These are phyloP conservation scores for Phaeodactylum tricornutum DNA, from an alignment of 108 stramenopile species.

Conservation along the genomic window DNA sequence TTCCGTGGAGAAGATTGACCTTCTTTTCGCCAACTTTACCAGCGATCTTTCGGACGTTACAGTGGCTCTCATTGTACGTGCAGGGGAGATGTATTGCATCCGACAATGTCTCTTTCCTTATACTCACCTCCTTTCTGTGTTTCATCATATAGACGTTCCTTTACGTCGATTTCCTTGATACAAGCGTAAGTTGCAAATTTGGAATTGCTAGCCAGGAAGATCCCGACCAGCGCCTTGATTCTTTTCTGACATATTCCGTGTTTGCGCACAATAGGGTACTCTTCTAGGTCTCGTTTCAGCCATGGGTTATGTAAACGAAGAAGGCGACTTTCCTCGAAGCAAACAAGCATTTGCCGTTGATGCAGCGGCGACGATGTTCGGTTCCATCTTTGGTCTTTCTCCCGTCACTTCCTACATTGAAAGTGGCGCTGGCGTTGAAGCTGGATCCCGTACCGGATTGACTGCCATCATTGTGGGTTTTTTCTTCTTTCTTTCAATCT, in stretches of 20 bases:
- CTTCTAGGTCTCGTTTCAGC: conserved; percentile 24
- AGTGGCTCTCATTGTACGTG: too few species aligned
- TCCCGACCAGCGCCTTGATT: not conserved
- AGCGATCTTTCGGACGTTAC: conserved; percentile 21
- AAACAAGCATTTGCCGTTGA: conserved; percentile 36
- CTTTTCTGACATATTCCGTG: too few species aligned
- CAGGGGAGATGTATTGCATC: too few species aligned
- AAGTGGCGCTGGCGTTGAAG: conserved; percentile 54
- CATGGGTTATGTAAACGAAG: conserved; percentile 36
- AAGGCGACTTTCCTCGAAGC: conserved; percentile 51
- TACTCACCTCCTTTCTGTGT: not conserved
- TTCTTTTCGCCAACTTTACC: conserved; percentile 24
- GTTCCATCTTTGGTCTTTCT: conserved; percentile 47
- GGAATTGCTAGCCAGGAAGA: not conserved
- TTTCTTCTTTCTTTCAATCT: conserved; percentile 44
- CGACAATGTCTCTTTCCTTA: conserved; percentile 34
- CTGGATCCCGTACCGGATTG: conserved; percentile 49
- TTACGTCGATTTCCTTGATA: conserved; percentile 59
- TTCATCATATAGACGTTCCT: conserved; percentile 10
- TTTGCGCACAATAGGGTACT: conserved; percentile 36
- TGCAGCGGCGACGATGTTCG: conserved; percentile 55
- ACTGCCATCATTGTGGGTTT: conserved; percentile 35
- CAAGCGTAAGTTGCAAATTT: conserved; percentile 4
- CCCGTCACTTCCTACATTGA: conserved; percentile 68
- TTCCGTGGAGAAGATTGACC: conserved; percentile 25